phyloP scores from a whole-genome alignment of 345 rosid genomes.

The Tarenaya hassleriana region DNA sequence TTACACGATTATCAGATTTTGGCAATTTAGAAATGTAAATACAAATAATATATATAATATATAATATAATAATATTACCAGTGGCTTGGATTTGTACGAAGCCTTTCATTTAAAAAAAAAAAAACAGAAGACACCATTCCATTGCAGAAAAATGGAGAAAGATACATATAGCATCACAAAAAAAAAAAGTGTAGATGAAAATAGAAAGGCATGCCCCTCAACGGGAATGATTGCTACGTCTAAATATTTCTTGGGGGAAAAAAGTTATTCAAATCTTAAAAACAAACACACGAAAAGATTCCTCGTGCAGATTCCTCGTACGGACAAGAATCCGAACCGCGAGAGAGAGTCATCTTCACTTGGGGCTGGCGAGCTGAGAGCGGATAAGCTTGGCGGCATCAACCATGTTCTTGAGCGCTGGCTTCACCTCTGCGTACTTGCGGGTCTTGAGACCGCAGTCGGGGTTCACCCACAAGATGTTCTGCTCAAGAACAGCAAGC shows the following conservation, averaged over 20 bases:
- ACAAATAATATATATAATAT: no score
- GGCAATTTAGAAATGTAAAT: no score
- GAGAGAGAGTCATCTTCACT: conserved; percentile 47
- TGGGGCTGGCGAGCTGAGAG: conserved; percentile 72
- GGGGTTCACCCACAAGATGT: conserved; percentile 97
- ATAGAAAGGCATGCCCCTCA: conserved; percentile 5
- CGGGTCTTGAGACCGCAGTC: conserved; percentile 97
- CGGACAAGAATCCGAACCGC: conserved; percentile 19
- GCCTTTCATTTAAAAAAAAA: no score
- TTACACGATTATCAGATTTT: no score
- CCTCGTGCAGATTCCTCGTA: neutral
- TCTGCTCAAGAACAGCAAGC: conserved; percentile 86
- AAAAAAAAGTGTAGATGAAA: conserved; percentile 1
- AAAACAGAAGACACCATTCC: conserved; percentile 14
- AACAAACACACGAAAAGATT: conserved; percentile 24
- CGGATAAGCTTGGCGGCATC: conserved; percentile 90
- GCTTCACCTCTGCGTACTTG: conserved; percentile 85
- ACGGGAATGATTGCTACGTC: conserved; percentile 16
- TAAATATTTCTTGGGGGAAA: conserved; percentile 2
- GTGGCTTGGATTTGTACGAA: no score
- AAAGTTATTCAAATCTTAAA: conserved; percentile 24
- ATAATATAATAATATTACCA: no score
- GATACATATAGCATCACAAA: conserved; percentile 20
- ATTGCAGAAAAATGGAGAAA: conserved; percentile 5
- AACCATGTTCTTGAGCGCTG: conserved; percentile 86